These are phyloP conservation scores for Oryza rufipogon DNA, from an alignment of 176 grass and related monocot genomes.

Conservation along the genomic window DNA sequence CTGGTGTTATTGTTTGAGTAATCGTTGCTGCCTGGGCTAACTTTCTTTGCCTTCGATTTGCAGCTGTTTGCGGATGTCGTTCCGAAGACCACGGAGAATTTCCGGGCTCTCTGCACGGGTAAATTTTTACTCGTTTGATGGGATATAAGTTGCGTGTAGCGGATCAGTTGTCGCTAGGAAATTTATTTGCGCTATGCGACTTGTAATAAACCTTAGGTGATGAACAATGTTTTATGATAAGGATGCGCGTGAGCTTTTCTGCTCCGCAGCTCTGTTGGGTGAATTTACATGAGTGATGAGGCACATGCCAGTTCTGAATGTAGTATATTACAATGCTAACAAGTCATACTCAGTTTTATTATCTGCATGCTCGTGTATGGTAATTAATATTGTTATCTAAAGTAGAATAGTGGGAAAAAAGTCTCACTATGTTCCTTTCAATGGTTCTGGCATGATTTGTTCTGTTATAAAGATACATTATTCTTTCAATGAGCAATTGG, in stretches of 20 bases:
- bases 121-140: constrained; percentile 29
- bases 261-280: neutral
- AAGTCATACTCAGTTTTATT: neutral
- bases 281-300: neutral
- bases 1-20: neutral
- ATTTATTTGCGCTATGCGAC: neutral
- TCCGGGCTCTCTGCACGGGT: constrained; percentile 84
- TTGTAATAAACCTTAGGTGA: constrained; percentile 11
- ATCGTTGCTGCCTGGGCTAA: neutral
- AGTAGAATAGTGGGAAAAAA: constrained; percentile 1
- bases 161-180: neutral
- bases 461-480: constrained; percentile 1
- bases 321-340: constrained; percentile 14
- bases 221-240: neutral
- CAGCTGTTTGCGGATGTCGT: constrained; percentile 72
- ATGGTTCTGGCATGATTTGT: constrained; percentile 2
- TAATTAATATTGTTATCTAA: constrained; percentile 7
- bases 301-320: neutral
- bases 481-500: neutral
- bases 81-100: constrained; percentile 70
- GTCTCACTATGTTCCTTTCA: neutral
- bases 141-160: neutral
- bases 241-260: neutral
- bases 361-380: constrained; percentile 4
- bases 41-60: constrained; percentile 4